Percentiles rank a stretch among this genome's conserved stretches.
These are phyloP conservation scores for Leccinum arenicola DNA, from an alignment of 768 basidiomycete genomes.

Conservation along the genomic window DNA sequence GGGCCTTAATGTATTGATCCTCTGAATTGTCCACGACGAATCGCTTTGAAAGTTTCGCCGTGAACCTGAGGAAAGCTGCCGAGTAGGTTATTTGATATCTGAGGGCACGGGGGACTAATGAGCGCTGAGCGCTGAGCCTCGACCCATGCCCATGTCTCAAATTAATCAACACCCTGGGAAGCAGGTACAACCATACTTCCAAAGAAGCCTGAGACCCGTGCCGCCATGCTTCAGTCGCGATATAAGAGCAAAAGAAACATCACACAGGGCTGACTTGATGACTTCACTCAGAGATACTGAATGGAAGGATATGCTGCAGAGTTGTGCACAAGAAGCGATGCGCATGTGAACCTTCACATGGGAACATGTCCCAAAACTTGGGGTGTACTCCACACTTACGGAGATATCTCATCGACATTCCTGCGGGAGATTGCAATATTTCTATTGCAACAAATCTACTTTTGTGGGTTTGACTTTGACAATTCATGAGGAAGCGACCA, in stretches of 20 bases:
- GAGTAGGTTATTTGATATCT: not conserved
- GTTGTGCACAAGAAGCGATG: not conserved
- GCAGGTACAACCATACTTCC: not conserved
- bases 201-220: not conserved
- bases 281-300: not conserved
- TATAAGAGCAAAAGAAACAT: not conserved
- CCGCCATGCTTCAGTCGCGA: not conserved
- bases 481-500: slow-evolving; percentile 15
- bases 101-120: not conserved
- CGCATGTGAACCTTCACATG: not conserved
- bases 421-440: not conserved
- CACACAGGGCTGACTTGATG: not conserved
- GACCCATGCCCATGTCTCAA: not conserved
- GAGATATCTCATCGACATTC: not conserved
- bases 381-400: not conserved
- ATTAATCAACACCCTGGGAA: not conserved
- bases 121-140: not conserved
- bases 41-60: not conserved
- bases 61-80: not conserved
- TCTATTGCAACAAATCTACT: not conserved
- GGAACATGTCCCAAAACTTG: not conserved
- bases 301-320: not conserved
- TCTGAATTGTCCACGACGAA: not conserved
- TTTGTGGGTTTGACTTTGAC: not conserved
- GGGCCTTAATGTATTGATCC: not conserved